Percentiles rank a stretch among this genome's conserved stretches.
Evolutionary conservation across 768 basidiomycete species (phyloP).

Genomic region (Boletus tomentosulus): DNA sequence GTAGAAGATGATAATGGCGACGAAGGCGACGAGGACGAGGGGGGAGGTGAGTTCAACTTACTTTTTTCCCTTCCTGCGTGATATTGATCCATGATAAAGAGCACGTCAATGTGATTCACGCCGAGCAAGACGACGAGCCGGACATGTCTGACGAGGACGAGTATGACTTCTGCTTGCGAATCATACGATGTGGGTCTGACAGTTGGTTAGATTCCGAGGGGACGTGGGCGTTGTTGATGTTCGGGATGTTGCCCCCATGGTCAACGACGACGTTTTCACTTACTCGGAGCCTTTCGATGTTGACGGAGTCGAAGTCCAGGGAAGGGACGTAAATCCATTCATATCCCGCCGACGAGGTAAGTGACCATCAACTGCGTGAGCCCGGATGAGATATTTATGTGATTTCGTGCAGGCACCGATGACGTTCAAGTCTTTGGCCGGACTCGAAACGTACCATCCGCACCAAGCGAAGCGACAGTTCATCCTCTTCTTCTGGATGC

Average conservation of each 20-base stretch:
- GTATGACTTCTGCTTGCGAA: constrained; percentile 32
- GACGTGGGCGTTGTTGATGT: constrained; percentile 39
- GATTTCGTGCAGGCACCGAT: constrained; percentile 40
- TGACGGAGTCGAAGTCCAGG: constrained; percentile 40
- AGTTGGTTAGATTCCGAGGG: constrained; percentile 33
- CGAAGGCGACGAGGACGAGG: constrained; percentile 43
- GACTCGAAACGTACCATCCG: constrained; percentile 44
- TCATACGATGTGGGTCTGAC: constrained; percentile 13
- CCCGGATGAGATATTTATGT: background rate
- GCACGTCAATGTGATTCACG: constrained; percentile 57
- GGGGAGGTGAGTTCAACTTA: constrained; percentile 13
- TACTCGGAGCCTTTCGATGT: constrained; percentile 52
- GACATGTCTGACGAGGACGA: constrained; percentile 70
- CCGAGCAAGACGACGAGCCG: constrained; percentile 57
- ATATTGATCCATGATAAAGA: constrained; percentile 26
- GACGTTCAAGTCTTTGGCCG: constrained; percentile 63
- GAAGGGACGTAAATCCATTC: constrained; percentile 38
- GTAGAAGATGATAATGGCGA: constrained; percentile 58
- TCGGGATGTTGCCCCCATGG: constrained; percentile 28
- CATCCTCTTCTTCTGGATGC: constrained; percentile 81
- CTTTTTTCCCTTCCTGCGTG: background rate
- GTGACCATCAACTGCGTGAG: background rate
- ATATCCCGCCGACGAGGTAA: constrained; percentile 53
- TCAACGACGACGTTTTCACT: constrained; percentile 49
- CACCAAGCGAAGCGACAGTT: constrained; percentile 65